These are phyloP conservation scores for Drechslerella coelobrocha DNA, from an alignment of 2,329 filamentous ascomycete species.

Conservation along the genomic window DNA sequence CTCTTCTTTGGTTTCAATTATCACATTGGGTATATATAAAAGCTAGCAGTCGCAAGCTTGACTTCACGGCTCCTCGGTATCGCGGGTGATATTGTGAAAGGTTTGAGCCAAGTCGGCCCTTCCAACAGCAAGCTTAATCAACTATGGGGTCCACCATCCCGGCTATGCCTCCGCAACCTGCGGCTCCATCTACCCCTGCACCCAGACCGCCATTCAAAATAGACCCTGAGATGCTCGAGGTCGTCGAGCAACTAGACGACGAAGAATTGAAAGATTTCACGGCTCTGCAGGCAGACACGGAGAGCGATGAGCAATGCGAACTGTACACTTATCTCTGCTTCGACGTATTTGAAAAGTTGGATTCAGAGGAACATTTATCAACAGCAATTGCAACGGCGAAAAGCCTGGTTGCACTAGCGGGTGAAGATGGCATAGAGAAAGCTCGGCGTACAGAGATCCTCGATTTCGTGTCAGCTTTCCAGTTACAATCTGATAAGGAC, in stretches of 20 bases:
- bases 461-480: not conserved
- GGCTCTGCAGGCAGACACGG: not conserved
- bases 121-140: not conserved
- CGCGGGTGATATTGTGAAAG: no score
- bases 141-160: constrained; percentile 2
- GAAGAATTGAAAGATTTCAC: constrained; percentile 14
- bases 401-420: not conserved
- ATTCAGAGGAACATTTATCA: not conserved
- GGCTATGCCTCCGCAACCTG: constrained; percentile 4
- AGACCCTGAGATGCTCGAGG: constrained; percentile 14
- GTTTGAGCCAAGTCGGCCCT: not conserved
- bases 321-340: constrained; percentile 17
- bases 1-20: no score
- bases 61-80: no score
- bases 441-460: not conserved
- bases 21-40: no score
- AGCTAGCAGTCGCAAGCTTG: no score
- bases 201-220: constrained; percentile 11
- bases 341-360: not conserved
- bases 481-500: not conserved
- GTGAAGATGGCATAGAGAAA: not conserved
- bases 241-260: constrained; percentile 3
- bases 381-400: not conserved
- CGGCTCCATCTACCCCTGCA: constrained; percentile 3
- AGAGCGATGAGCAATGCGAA: constrained; percentile 13